Evolutionary conservation across 2,329 filamentous ascomycete species (phyloP).

Genomic region (Talaromyces amestolkiae): DNA sequence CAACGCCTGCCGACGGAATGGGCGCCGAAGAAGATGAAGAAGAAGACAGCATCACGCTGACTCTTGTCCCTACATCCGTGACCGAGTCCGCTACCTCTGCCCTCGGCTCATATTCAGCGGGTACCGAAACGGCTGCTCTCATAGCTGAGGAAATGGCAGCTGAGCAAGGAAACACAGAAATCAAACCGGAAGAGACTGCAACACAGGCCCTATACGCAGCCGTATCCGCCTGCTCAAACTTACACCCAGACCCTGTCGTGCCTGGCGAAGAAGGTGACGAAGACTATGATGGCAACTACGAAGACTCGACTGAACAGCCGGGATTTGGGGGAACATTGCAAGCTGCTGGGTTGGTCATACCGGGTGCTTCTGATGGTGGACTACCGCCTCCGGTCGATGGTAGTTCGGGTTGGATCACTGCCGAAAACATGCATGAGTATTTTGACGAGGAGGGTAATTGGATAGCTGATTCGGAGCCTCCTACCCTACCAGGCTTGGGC

Average conservation of each 20-base stretch:
- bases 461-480: conserved; percentile 54
- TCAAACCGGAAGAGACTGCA: conserved; percentile 36
- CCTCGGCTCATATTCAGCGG: conserved; percentile 17
- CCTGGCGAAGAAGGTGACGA: conserved; percentile 36
- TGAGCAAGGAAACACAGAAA: conserved; percentile 21
- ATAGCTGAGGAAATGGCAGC: conserved; percentile 26
- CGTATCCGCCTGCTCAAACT: conserved; percentile 48
- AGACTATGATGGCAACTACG: conserved; percentile 34
- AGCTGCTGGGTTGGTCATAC: conserved; percentile 35
- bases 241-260: conserved; percentile 47
- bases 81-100: conserved; percentile 17
- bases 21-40: conserved; percentile 37
- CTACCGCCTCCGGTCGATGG: conserved; percentile 49
- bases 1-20: conserved; percentile 21
- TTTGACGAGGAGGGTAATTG: conserved; percentile 80
- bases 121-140: conserved; percentile 16
- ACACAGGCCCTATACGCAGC: conserved; percentile 45
- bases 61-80: conserved; percentile 39
- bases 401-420: conserved; percentile 65
- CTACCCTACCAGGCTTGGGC: conserved; percentile 37
- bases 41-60: conserved; percentile 44
- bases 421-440: conserved; percentile 82
- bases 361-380: conserved; percentile 36
- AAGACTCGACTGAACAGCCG: conserved; percentile 26
- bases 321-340: conserved; percentile 32